Base-by-base conservation (phyloP, 805 yeast species). In the Huiozyma naganishii region DNA sequence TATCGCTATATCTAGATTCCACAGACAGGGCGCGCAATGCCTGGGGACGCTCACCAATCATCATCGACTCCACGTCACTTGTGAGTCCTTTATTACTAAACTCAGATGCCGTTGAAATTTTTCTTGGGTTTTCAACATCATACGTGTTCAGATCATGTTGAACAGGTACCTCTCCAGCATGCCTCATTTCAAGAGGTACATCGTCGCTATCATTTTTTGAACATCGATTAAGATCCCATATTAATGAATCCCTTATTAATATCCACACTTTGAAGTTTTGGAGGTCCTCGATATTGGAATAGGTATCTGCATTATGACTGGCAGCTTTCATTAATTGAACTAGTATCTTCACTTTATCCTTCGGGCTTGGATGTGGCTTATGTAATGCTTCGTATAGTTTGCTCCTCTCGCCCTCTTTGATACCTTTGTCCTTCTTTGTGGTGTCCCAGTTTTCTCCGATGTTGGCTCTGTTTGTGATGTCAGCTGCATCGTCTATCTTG, bases 211-310 rank as follows among this genome's bases (percentile, higher is more conserved):
- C 35, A 38, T 48, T 44, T 36, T 58, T 57, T 17, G 23, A 17
- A 17, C 23, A 17, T 17, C 23, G 23, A 17, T 17, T 17, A 44
- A 61, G 42, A 43, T 60, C 64, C 66, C 64, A 61, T 6, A 59
- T 42, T 9, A 62, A 40, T 6, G 65, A 53, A 44, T 62, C 64
- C 27, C 63, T 49, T 39, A 62, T 59, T 33, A 61, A 40, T 13
- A 58, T 46, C 67, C 67, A 62, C 7, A 52, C 41, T 39, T 62
- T 62, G 33, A 55, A 53, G 41, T 59, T 59, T 10, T 58, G 51
- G 30, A 56, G 36, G 42, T 62, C 67, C 28, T 53, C 59, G 13
- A 62, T 54, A 41, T 49, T 51, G 1, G 57, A 46, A 49, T 61
- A 61, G 1, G 55, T 58, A 10, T 54, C 51, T 1, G 65, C 64